Percentiles rank a stretch among this genome's conserved stretches.
phyloP scores from a whole-genome alignment of 257 asterid genomes.

The Linderniella brevidens region DNA sequence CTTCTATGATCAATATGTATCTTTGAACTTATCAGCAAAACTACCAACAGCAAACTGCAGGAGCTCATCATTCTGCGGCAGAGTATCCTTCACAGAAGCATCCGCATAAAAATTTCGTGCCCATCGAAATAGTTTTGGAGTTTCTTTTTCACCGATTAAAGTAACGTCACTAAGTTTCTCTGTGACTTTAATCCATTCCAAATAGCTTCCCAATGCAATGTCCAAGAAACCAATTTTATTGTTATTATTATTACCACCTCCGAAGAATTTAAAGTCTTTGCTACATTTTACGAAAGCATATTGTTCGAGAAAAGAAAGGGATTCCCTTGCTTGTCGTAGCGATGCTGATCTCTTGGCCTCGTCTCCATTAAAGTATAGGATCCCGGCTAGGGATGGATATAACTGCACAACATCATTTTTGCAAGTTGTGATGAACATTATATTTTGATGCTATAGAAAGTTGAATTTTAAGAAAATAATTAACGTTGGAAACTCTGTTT shows the following conservation, averaged over 20 bases:
- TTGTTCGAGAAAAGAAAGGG: conserved; percentile 8
- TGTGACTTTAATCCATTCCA: conserved; percentile 21
- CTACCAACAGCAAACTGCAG: conserved; percentile 8
- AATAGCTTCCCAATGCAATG: conserved; percentile 24
- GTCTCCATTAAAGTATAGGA: conserved; percentile 26
- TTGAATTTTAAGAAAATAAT: no score
- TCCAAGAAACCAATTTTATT: conserved; percentile 27
- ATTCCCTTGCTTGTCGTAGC: background rate
- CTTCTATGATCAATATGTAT: no score
- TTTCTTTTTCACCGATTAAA: conserved; percentile 19
- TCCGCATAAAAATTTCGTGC: conserved; percentile 10
- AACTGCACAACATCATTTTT: conserved; percentile 20
- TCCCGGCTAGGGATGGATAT: conserved; percentile 23
- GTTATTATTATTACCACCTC: conserved; percentile 18
- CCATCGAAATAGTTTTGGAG: conserved; percentile 18
- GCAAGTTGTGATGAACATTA: background rate
- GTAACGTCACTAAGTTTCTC: conserved; percentile 10
- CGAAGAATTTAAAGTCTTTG: conserved; percentile 25
- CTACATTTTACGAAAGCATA: conserved; percentile 19
- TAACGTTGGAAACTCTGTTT: no score
- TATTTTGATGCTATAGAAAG: no score
- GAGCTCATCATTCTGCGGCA: conserved; percentile 13
- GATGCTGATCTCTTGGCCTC: conserved; percentile 2
- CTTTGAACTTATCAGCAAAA: no score
- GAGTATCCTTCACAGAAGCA: conserved; percentile 9